These are phyloP conservation scores for Diaporthe citriasiana DNA, from an alignment of 2,329 filamentous ascomycete genomes.

Conservation along the genomic window DNA sequence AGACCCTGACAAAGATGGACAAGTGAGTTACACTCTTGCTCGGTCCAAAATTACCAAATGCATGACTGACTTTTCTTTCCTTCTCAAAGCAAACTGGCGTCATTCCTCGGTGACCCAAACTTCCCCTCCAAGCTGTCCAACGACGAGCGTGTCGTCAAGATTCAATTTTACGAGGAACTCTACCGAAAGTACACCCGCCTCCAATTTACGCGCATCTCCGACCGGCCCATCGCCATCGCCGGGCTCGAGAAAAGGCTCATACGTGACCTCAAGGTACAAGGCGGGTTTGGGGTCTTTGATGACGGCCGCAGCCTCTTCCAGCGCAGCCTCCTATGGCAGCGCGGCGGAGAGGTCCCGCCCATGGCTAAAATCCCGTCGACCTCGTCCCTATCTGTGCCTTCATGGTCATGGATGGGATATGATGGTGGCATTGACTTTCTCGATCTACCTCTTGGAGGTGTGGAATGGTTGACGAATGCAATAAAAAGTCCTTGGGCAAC, in stretches of 20 bases:
- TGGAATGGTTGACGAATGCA: slow-evolving; percentile 12
- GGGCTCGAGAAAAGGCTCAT: slow-evolving; percentile 50
- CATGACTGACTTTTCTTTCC: not conserved
- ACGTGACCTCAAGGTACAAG: slow-evolving; percentile 44
- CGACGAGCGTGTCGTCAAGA: slow-evolving; percentile 43
- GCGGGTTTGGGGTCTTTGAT: slow-evolving; percentile 51
- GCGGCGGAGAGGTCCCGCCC: slow-evolving; percentile 36
- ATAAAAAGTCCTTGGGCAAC: not conserved
- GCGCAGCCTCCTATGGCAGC: slow-evolving; percentile 49
- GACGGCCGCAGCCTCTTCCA: slow-evolving; percentile 44
- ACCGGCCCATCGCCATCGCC: slow-evolving; percentile 50
- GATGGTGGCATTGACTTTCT: slow-evolving; percentile 51
- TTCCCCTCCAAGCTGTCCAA: slow-evolving; percentile 44
- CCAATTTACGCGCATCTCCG: slow-evolving; percentile 41
- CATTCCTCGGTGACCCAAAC: slow-evolving; percentile 49
- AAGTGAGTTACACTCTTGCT: slow-evolving; percentile 48
- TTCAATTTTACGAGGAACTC: slow-evolving; percentile 44
- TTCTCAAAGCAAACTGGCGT: slow-evolving; percentile 30
- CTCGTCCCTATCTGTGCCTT: slow-evolving; percentile 43
- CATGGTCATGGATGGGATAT: slow-evolving; percentile 56
- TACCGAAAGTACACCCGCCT: slow-evolving; percentile 51
- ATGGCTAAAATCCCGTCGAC: slow-evolving; percentile 33
- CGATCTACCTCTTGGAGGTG: slow-evolving; percentile 43
- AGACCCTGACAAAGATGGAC: slow-evolving; percentile 51
- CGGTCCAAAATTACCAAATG: not conserved